phyloP scores from a whole-genome alignment of 768 basidiomycete genomes.

The Megacollybia marginata region DNA sequence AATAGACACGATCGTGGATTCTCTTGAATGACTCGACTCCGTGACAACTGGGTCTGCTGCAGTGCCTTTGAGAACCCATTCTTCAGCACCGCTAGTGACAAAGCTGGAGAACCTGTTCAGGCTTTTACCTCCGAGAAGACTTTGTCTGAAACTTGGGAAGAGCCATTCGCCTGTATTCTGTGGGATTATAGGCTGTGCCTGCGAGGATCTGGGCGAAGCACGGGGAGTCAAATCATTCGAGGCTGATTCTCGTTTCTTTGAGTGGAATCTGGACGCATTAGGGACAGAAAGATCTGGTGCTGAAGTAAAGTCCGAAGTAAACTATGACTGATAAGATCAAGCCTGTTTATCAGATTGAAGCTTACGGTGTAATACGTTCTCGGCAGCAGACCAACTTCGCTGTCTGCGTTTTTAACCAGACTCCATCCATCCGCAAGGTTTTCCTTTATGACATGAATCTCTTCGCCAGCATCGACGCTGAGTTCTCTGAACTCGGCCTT shows the following conservation, averaged over 20 bases:
- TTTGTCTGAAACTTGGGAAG: conserved; percentile 64
- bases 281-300: conserved; percentile 34
- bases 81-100: conserved; percentile 81
- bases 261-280: conserved; percentile 15
- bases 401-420: conserved; percentile 49
- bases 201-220: conserved; percentile 34
- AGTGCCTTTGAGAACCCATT: conserved; percentile 69
- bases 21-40: conserved; percentile 6
- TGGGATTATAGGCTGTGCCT: conserved; percentile 39
- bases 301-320: conserved; percentile 55
- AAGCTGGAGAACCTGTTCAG: conserved; percentile 83
- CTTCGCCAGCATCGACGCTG: conserved; percentile 59
- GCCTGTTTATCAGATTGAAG: neutral
- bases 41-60: conserved; percentile 23
- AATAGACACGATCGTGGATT: conserved; percentile 11
- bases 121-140: conserved; percentile 68
- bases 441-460: conserved; percentile 63
- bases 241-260: conserved; percentile 29
- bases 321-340: conserved; percentile 28
- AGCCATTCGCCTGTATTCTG: conserved; percentile 70
- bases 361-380: conserved; percentile 65
- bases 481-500: conserved; percentile 72
- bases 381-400: conserved; percentile 64
- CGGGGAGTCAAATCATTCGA: conserved; percentile 41
- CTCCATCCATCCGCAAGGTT: conserved; percentile 78